Conservation (phyloP, 371 early-diverging fungal genomes). For the Mucor indicus region DNA sequence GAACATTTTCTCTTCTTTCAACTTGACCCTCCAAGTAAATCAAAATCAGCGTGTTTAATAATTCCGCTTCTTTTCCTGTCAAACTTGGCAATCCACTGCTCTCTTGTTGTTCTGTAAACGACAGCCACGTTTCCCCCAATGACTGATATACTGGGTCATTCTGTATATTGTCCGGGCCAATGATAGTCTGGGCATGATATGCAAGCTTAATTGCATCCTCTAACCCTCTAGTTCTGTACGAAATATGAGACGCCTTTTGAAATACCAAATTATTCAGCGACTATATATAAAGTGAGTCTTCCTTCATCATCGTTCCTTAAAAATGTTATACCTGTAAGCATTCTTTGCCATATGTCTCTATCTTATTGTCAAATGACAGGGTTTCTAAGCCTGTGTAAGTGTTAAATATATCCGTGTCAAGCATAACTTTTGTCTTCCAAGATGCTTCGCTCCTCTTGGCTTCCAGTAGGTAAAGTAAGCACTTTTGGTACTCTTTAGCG, state of each 20-base stretch:
- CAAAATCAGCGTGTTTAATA: conserved; percentile 39
- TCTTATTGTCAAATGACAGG: conserved; percentile 15
- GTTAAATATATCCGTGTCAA: conserved; percentile 15
- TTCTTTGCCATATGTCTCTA: conserved; percentile 24
- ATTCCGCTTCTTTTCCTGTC: conserved; percentile 21
- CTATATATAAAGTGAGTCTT: conserved; percentile 9
- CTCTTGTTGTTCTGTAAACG: conserved; percentile 26
- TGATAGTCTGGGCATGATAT: conserved; percentile 31
- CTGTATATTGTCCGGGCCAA: conserved; percentile 28
- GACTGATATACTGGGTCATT: conserved; percentile 20
- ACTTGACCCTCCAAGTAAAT: conserved; percentile 36
- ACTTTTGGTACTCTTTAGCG: conserved; percentile 9
- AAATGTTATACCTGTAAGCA: conserved; percentile 34
- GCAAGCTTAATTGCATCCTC: conserved; percentile 38
- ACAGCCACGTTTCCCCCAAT: conserved; percentile 36
- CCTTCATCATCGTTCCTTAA: neutral
- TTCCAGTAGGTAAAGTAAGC: conserved; percentile 22
- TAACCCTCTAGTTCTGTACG: conserved; percentile 35
- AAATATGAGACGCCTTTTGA: conserved; percentile 25
- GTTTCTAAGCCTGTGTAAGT: conserved; percentile 18
- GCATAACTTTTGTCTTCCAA: conserved; percentile 33
- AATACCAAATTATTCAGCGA: conserved; percentile 23
- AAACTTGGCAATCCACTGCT: conserved; percentile 3
- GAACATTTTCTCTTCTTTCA: neutral
- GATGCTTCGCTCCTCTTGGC: conserved; percentile 23